Conservation (phyloP, 2,329 filamentous ascomycete species). For the Claviceps capensis region DNA sequence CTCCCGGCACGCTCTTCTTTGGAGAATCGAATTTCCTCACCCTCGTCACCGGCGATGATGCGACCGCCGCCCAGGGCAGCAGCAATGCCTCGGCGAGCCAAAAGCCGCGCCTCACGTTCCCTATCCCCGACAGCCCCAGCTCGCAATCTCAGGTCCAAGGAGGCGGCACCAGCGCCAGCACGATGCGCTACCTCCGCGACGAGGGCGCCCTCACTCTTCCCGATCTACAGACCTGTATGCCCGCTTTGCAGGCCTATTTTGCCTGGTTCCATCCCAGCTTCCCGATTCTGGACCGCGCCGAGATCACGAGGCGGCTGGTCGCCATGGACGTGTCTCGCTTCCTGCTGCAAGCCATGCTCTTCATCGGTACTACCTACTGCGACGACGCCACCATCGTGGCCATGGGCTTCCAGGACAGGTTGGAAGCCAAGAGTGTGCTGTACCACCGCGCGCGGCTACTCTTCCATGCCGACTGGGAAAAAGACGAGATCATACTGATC, state of each 20-base stretch:
- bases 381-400: conserved; percentile 28
- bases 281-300: conserved; percentile 34
- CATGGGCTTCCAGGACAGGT: conserved; percentile 33
- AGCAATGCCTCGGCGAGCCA: conserved; percentile 4
- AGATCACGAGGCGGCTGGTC: conserved; percentile 25
- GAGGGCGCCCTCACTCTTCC: conserved; percentile 32
- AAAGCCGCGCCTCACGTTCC: conserved; percentile 17
- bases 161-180: conserved; percentile 30
- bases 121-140: conserved; percentile 15
- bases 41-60: conserved; percentile 16
- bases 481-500: conserved; percentile 33
- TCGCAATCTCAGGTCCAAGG: conserved; percentile 10
- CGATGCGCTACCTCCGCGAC: conserved; percentile 33
- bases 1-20: conserved; percentile 19
- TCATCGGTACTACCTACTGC: conserved; percentile 40
- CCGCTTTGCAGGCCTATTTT: conserved; percentile 37
- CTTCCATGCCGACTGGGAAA: conserved; percentile 39
- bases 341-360: conserved; percentile 38
- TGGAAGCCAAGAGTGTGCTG: conserved; percentile 34
- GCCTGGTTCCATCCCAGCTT: conserved; percentile 43
- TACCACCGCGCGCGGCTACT: conserved; percentile 37
- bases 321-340: conserved; percentile 31
- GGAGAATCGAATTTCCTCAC: conserved; percentile 27
- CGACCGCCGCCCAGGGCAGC: neutral
- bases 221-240: conserved; percentile 24